Conservation (phyloP, 331 rosid genomes). For the Pyracantha coccinea region DNA sequence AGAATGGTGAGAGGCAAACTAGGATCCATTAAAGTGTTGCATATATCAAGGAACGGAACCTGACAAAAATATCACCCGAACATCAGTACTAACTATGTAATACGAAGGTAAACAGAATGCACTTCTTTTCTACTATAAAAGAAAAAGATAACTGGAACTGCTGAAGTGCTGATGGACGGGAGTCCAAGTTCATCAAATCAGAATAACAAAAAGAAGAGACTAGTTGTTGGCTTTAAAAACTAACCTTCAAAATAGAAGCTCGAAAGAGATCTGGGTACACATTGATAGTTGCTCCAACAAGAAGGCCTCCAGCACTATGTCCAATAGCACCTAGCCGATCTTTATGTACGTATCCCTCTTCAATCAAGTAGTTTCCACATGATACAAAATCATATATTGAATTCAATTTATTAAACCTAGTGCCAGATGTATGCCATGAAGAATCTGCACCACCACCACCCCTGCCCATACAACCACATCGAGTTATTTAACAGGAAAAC, state of each 20-base stretch:
- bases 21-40: constrained; percentile 89
- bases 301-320: constrained; percentile 83
- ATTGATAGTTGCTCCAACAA: constrained; percentile 73
- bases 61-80: constrained; percentile 20
- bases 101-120: not conserved
- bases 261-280: constrained; percentile 65
- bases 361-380: constrained; percentile 66
- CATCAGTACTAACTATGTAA: constrained; percentile 7
- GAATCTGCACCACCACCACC: constrained; percentile 55
- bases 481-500: not conserved
- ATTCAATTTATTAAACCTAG: constrained; percentile 55
- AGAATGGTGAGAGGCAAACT: constrained; percentile 77
- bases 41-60: constrained; percentile 95
- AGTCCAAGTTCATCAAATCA: not conserved
- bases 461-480: constrained; percentile 33
- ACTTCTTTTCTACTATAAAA: not conserved
- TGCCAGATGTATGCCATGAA: constrained; percentile 80
- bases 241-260: constrained; percentile 81
- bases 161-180: not conserved
- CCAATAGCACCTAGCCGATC: constrained; percentile 68
- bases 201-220: not conserved
- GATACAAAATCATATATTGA: constrained; percentile 71
- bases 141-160: too few species aligned
- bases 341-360: constrained; percentile 52
- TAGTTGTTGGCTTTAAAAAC: not conserved